Evolutionary conservation across 2,329 filamentous ascomycete genomes (phyloP), one percentile per base, ranked within the genome.

Genomic region (Emergomyces pasteurianus): DNA sequence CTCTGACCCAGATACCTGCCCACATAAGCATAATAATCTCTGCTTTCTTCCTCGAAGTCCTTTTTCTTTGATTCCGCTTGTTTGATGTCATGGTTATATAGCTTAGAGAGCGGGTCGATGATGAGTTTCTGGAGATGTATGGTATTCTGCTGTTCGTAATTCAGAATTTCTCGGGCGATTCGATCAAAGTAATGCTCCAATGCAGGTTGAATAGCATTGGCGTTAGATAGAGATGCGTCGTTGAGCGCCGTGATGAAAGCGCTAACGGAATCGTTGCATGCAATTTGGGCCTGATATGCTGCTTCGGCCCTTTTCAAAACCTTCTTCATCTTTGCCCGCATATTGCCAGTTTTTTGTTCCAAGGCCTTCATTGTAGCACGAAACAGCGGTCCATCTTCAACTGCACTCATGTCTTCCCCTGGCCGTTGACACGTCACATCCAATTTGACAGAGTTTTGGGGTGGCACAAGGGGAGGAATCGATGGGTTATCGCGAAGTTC

Each of bases 101-200:
- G 79, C 74, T 90, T 95, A 65, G 84, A 86, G 66, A 99, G 83
- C 0, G 95, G 95, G 50, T 99, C 94, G 66, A 99, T 96, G 69
- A 99, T 92, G 59, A 95, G 87, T 71, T 86, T 92, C 69, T 96
- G 92, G 40, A 99, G 81, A 68, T 96, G 92, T 46, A 78, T 69
- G 0, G 89, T 86, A 71, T 96, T 97, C 65, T 89, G 85, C 63
- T 86, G 86, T 75, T 99, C 92, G 71, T 96, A 97, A 0, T 79
- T 75, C 43, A 96, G 77, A 53, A 99, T 96, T 71, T 97, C 90
- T 63, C 87, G 86, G 3, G 92, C 92, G 66, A 96, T 97, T 69
- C 92, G 95, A 75, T 97, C 92, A 69, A 97, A 99, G 72, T 99
- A 99, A 73, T 99, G 92, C 64, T 99, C 94, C 62, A 99, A 82